Base-by-base conservation (phyloP, 2,329 filamentous ascomycete species). In the Pezicula carpinea region DNA sequence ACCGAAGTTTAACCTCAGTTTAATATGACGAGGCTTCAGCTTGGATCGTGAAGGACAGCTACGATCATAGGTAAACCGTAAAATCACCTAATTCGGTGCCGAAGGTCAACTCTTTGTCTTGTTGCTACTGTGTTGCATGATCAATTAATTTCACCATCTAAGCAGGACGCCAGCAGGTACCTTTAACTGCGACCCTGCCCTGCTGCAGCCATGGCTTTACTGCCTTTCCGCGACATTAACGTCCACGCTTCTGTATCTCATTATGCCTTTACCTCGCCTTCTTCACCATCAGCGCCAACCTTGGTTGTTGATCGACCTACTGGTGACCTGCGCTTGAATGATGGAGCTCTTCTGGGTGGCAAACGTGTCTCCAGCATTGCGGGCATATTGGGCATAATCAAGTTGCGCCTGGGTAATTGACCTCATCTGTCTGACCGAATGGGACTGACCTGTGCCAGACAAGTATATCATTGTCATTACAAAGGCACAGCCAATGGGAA, bases 381-480 rank as follows among this genome's bases (percentile, higher is more conserved):
- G 57, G 93, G 93, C 58, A 96, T 99, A 48, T 72, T 99, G 61
- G 93, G 93, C 56, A 87, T 96, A 57, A 88, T 99, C 69, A 90
- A 91, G 72, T 73, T 99, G 65, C 86, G 93, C 62, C 80, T 99
- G 63, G 91, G 91, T 96, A 77, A 60, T 19, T 15, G 69, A 66
- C 29, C 31, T 13, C 31, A 29, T n/a, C 13, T 8, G 10, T 31
- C 21, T 22, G 15, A 34, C 8, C 40, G 59, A 13, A 35, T 53
- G 59, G 36, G 53, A 36, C 39, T 46, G 18, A 23, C 14, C 15
- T 44, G 18, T 44, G 17, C 19, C 59, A 81, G 80, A 99, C 76
- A 97, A 96, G 69, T 99, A 99, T 77, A 85, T 95, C 63, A 87
- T 99, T 64, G 80, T 95, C 63, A 95, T 99, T 66, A 96, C 88